Evolutionary conservation across 805 yeast species (phyloP).

Genomic region (Candida corydali): DNA sequence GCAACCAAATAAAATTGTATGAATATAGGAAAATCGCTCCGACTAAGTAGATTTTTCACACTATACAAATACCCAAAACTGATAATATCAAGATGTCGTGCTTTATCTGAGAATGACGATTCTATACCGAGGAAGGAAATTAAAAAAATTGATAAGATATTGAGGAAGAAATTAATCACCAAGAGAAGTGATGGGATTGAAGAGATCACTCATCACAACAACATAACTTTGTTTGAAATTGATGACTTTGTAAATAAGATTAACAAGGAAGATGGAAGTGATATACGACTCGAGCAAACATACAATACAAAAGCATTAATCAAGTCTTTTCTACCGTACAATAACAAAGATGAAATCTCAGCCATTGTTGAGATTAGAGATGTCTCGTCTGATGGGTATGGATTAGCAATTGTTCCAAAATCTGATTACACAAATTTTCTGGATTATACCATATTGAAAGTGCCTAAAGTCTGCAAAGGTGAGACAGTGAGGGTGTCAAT

Average conservation of each 20-base stretch:
- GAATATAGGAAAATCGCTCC: neutral
- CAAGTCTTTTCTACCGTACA: conserved; percentile 4
- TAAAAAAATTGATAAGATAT: neutral
- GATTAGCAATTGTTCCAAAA: conserved; percentile 29
- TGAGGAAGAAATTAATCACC: conserved; percentile 4
- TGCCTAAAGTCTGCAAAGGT: conserved; percentile 39
- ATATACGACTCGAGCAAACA: neutral
- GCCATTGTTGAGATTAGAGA: conserved; percentile 19
- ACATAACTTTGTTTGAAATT: conserved; percentile 7
- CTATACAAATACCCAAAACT: neutral
- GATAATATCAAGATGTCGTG: neutral
- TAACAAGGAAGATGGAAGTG: neutral
- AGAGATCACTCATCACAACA: conserved; percentile 8
- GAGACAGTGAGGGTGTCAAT: conserved; percentile 29
- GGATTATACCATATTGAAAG: conserved; percentile 20
- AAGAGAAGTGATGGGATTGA: conserved; percentile 8
- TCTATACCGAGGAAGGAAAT: neutral
- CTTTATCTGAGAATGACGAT: neutral
- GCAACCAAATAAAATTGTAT: conserved; percentile 4
- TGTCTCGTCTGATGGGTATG: conserved; percentile 33
- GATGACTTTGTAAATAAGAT: conserved; percentile 4
- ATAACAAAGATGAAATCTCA: conserved; percentile 1
- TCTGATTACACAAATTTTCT: conserved; percentile 13
- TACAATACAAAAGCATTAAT: conserved; percentile 3
- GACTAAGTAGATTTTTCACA: neutral